Evolutionary conservation across 352 stramenopile species (phyloP), one percentile per base, ranked within the genome.

Genomic region (Globisporangium irregulare): DNA sequence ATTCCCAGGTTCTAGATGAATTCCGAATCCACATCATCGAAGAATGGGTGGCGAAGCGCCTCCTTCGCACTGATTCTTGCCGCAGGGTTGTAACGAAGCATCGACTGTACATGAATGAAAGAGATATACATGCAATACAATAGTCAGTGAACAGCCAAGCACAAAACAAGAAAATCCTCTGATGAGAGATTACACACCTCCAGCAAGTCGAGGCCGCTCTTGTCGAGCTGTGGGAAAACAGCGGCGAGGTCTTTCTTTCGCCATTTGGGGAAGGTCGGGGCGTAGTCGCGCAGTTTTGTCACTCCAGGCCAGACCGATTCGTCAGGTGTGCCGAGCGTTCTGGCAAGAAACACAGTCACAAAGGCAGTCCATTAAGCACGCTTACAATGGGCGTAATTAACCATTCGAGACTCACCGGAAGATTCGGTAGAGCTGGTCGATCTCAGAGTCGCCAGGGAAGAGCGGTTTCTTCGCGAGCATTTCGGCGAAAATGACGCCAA

Each of bases 281-380:
- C 86, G 83, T 98, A 99, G 81, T 99, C 97, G 46, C 94, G 96
- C 10, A 99, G 80, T 32, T 95, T 83, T 12, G 96, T 99, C 2
- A 99, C 96, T 58, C 97, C 97, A 5, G 95, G 95, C 98, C 98
- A 99, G 12, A 94, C 84, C 25, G 88, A 67, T 67, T 99, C 98
- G 56, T 93, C 96, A 0, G 98, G 98, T 32, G 98, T 99, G 56
- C 97, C 98, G 24, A 99, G 84, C 62, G 95, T 81, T 62, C 84
- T 91, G 27, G 10, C 58, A 3, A 20, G 7, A 57, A n/a, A 54
- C 12, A 32, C 36, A 20, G 20, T 9, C 24, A 43, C 14, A 64
- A 6, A 56, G 24, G 20, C 27, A 43, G n/a, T 57, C 10, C 20
- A 55, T 67, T 9, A 32, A 67, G 14, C 3, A 15, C 12, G 18